Conservation (phyloP, 1,139 yeast genomes). For the Lodderomyces parapsilosis region DNA sequence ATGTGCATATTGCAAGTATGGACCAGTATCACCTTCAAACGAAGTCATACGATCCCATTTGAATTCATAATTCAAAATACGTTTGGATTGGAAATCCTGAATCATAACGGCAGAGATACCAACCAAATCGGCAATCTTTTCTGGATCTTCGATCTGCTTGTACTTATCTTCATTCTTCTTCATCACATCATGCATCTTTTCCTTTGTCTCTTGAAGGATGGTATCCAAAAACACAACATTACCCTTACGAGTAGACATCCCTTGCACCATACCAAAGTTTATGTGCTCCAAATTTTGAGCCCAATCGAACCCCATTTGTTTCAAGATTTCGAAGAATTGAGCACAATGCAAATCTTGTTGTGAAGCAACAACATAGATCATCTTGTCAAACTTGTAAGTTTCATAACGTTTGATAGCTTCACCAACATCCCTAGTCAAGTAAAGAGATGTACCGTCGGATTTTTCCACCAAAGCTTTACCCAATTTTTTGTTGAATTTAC, state of each 20-base stretch:
- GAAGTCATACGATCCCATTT: conserved; percentile 99
- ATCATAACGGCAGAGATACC: conserved; percentile 99
- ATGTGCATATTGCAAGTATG: conserved; percentile 97
- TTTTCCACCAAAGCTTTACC: conserved; percentile 94
- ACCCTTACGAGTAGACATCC: conserved; percentile 98
- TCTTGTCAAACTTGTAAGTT: conserved; percentile 84
- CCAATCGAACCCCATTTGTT: conserved; percentile 91
- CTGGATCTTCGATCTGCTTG: conserved; percentile 93
- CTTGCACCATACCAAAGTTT: conserved; percentile 97
- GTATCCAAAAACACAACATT: conserved; percentile 96
- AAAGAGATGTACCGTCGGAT: conserved; percentile 93
- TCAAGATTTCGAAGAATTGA: conserved; percentile 92
- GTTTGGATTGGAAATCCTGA: conserved; percentile 98
- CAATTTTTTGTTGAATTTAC: conserved; percentile 83
- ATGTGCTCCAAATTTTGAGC: conserved; percentile 76
- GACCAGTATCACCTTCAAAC: conserved; percentile 99
- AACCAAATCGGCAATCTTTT: conserved; percentile 89
- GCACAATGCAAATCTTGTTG: conserved; percentile 96
- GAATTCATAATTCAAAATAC: conserved; percentile 93
- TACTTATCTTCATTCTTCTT: conserved; percentile 88
- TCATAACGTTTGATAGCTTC: conserved; percentile 92
- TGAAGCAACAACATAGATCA: conserved; percentile 92
- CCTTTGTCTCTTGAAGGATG: conserved; percentile 91
- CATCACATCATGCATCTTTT: conserved; percentile 97
- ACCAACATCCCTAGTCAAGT: conserved; percentile 95